These are phyloP conservation scores for Ganoderma meredithae DNA, from an alignment of 1,284 basidiomycete species.

Conservation along the genomic window DNA sequence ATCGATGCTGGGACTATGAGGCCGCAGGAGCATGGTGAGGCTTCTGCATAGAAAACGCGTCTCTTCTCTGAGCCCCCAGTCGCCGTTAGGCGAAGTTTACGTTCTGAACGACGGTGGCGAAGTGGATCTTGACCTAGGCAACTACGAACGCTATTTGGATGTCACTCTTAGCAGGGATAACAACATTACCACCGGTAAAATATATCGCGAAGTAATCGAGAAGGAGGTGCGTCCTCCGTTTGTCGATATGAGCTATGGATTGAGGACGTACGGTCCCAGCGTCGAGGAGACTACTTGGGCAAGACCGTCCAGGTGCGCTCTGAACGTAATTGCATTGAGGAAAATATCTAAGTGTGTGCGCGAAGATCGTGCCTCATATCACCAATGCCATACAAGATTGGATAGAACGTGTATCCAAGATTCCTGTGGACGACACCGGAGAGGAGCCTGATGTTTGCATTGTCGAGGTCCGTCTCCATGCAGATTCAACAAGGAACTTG, in stretches of 20 bases:
- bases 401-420: slow-evolving; percentile 94
- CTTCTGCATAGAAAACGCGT: slow-evolving; percentile 3
- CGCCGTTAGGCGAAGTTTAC: slow-evolving; percentile 89
- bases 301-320: slow-evolving; percentile 89
- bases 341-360: background rate
- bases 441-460: slow-evolving; percentile 97
- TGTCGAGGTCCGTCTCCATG: slow-evolving; percentile 74
- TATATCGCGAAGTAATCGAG: slow-evolving; percentile 97
- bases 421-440: slow-evolving; percentile 94
- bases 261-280: slow-evolving; percentile 51
- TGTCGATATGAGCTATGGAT: background rate
- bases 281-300: slow-evolving; percentile 96
- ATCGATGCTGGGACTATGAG: slow-evolving; percentile 99
- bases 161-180: slow-evolving; percentile 95
- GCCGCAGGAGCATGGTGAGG: slow-evolving; percentile 95
- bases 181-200: slow-evolving; percentile 99
- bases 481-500: background rate
- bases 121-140: slow-evolving; percentile 97
- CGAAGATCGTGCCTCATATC: slow-evolving; percentile 94
- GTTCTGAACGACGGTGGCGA: slow-evolving; percentile 99
- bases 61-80: slow-evolving; percentile 32
- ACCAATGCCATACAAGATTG: slow-evolving; percentile 99
- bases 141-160: slow-evolving; percentile 98
- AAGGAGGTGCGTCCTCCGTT: slow-evolving; percentile 73
- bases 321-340: background rate